phyloP scores from a whole-genome alignment of 169 alveolate species.

The Pseudocohnilembus persalinus region DNA sequence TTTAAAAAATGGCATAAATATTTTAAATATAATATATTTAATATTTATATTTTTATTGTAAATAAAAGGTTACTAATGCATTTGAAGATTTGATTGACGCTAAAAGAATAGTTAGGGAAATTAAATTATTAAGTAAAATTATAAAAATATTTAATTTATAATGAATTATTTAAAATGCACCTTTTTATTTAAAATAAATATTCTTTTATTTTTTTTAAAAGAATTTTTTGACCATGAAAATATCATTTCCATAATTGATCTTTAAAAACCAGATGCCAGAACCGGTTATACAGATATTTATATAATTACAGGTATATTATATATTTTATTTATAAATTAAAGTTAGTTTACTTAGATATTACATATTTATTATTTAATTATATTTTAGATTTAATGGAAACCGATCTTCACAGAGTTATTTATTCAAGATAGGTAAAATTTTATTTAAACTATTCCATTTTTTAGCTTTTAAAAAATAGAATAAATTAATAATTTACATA shows the following conservation, averaged over 20 bases:
- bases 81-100: slow-evolving; percentile 83
- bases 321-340: too few species aligned
- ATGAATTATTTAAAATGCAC: too few species aligned
- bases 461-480: too few species aligned
- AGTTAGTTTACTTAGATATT: too few species aligned
- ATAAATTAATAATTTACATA: too few species aligned
- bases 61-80: slow-evolving; percentile 57
- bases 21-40: slow-evolving; percentile 10
- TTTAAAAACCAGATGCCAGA: slow-evolving; percentile 77
- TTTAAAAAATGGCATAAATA: slow-evolving; percentile 14
- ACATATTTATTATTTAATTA: too few species aligned
- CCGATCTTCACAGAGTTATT: slow-evolving; percentile 91
- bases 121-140: slow-evolving; percentile 54
- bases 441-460: background rate
- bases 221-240: slow-evolving; percentile 86
- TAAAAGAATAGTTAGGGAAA: slow-evolving; percentile 80
- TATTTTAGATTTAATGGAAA: slow-evolving; percentile 88
- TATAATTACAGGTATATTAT: slow-evolving; percentile 53
- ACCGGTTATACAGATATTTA: slow-evolving; percentile 85
- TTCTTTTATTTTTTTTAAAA: too few species aligned
- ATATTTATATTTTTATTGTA: background rate
- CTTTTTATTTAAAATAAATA: too few species aligned
- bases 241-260: slow-evolving; percentile 72
- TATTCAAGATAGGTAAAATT: slow-evolving; percentile 76
- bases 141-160: background rate